phyloP scores from a whole-genome alignment of 768 basidiomycete species.

The Calocybe gangraenosa region DNA sequence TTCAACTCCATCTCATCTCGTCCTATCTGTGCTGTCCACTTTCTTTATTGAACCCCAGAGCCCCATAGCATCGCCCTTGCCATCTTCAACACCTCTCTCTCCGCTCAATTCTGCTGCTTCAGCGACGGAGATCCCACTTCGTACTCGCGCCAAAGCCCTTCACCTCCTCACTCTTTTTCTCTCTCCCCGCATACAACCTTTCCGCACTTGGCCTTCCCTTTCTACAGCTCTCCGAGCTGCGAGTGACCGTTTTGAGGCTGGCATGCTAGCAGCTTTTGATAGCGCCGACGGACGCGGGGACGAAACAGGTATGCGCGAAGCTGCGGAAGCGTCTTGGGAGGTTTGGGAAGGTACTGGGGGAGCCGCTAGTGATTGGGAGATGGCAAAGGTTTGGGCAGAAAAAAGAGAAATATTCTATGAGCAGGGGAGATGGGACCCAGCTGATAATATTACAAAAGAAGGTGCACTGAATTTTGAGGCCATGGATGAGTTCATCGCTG shows the following conservation, averaged over 20 bases:
- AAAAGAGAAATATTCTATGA: conserved; percentile 94
- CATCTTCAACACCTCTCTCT: conserved; percentile 1
- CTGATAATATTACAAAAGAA: conserved; percentile 80
- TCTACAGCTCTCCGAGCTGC: conserved; percentile 67
- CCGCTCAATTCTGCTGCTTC: not conserved
- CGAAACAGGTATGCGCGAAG: conserved; percentile 75
- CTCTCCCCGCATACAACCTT: conserved; percentile 64
- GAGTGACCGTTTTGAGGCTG: conserved; percentile 86
- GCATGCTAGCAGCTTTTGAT: conserved; percentile 85
- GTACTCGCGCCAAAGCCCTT: conserved; percentile 62
- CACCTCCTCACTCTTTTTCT: conserved; percentile 74
- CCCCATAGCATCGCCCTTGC: conserved; percentile 14
- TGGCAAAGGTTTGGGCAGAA: conserved; percentile 94
- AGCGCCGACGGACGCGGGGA: conserved; percentile 71
- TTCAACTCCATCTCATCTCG: conserved; percentile 58
- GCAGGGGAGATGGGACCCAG: conserved; percentile 69
- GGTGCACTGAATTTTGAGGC: conserved; percentile 77
- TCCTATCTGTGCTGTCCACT: conserved; percentile 55
- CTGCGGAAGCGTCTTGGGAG: conserved; percentile 83
- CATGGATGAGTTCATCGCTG: conserved; percentile 88
- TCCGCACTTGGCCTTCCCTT: conserved; percentile 61
- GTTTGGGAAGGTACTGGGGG: conserved; percentile 42
- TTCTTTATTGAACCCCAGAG: conserved; percentile 18
- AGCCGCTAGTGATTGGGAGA: conserved; percentile 68
- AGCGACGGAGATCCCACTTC: conserved; percentile 31